Evolutionary conservation across 148 eudicot genomes (phyloP), one percentile per base, ranked within the genome.

Genomic region (Rhododendron ferrugineum): DNA sequence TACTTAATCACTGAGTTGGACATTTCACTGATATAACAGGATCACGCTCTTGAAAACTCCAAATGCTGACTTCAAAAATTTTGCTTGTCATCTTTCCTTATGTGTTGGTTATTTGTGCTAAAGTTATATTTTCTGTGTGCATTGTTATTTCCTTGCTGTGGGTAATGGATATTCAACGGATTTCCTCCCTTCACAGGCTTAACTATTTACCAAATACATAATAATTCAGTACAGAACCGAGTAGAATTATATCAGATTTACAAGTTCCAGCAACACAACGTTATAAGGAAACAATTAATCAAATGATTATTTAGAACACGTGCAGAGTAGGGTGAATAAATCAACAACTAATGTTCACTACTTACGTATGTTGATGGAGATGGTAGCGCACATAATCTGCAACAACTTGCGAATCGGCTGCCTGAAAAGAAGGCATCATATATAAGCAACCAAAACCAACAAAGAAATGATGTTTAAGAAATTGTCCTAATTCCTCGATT

Each of bases 321-420:
- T 11, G 32, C 7, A 40, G 44, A 40, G 44, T 2, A 79, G 30
- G 54, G 64, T 14, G 28, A 37, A 40, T 11, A 37, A 36, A 22
- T 47, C 37, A 58, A 60, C 23, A 60, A 18, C 23, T 46, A 85
- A 20, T 47, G 68, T 49, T 56, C 44, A 91, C 98, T 89, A 91
- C 98, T 90, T 90, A 97, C 98, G 96, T 97, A 92, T 97, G 99
- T 85, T 97, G 99, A 89, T 95, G 96, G 83, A 97, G 98, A 90
- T 90, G 92, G 88, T 95, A 91, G 44, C 99, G 93, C 60, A 95
- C 99, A 86, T 95, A 97, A 85, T 97, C 99, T 40, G 99, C 94
- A 58, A 95, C 92, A 78, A 97, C 86, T 84, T 97, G 99, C 18
- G 99, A 92, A 88, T 97, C 99, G 78, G 98, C 99, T 76, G 99